These are phyloP conservation scores for Moesziomyces sp. DNA, from an alignment of 1,284 basidiomycete genomes.

Conservation along the genomic window DNA sequence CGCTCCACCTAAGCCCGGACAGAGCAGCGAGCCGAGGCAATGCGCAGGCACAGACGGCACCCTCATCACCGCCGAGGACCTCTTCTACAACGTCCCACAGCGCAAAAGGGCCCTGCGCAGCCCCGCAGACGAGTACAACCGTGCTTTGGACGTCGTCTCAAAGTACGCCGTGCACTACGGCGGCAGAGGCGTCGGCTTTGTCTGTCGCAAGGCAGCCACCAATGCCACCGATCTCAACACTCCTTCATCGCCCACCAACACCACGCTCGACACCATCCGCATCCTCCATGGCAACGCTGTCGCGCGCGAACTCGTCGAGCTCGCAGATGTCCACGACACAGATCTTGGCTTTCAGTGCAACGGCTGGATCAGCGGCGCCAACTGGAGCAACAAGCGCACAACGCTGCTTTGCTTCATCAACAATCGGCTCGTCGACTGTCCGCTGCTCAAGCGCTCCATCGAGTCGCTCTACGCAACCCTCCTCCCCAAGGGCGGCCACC, in stretches of 20 bases:
- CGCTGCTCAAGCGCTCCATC: constrained; percentile 84
- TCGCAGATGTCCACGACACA: constrained; percentile 52
- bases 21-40: constrained; percentile 75
- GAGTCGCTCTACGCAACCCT: constrained; percentile 86
- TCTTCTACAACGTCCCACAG: constrained; percentile 94
- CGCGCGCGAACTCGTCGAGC: constrained; percentile 80
- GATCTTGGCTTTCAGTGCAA: constrained; percentile 68
- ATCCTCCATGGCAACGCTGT: constrained; percentile 84
- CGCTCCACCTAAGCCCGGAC: constrained; percentile 51
- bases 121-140: constrained; percentile 88
- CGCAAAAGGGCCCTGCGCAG: constrained; percentile 86
- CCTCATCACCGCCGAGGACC: constrained; percentile 88
- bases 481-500: constrained; percentile 88
- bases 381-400: constrained; percentile 87
- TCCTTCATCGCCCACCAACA: constrained; percentile 74
- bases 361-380: constrained; percentile 85
- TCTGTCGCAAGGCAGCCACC: constrained; percentile 69
- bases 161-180: constrained; percentile 78
- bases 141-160: constrained; percentile 91
- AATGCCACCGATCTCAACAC: constrained; percentile 78
- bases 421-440: constrained; percentile 91
- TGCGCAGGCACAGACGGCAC: constrained; percentile 96
- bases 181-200: constrained; percentile 77
- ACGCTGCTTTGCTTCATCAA: constrained; percentile 96
- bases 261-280: constrained; percentile 79